Evolutionary conservation across 768 basidiomycete genomes (phyloP).

Genomic region (Leccinum olivaceopallidum): DNA sequence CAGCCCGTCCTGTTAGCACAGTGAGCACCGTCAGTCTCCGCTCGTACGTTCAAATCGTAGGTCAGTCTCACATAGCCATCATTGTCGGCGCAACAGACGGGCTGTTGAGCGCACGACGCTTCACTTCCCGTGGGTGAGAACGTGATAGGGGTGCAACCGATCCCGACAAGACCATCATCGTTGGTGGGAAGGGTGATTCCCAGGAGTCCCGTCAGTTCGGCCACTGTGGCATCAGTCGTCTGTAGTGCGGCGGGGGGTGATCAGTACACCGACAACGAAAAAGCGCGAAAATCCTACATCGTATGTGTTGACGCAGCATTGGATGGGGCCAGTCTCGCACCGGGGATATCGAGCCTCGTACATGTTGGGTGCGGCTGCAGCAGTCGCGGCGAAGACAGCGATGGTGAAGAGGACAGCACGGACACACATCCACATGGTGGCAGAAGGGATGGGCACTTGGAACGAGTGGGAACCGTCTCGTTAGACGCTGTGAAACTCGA

Average conservation of each 20-base stretch:
- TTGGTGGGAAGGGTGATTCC: not conserved
- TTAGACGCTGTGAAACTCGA: not conserved
- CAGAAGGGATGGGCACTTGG: not conserved
- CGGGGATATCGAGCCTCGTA: constrained; percentile 3
- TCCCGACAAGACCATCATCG: constrained; percentile 3
- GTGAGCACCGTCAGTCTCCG: not conserved
- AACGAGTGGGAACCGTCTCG: not conserved
- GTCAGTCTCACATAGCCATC: constrained; percentile 11
- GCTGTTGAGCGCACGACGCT: constrained; percentile 8
- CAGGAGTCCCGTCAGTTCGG: not conserved
- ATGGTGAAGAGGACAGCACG: constrained; percentile 10
- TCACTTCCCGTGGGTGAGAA: not conserved
- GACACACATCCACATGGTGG: constrained; percentile 5
- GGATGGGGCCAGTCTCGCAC: constrained; percentile 14
- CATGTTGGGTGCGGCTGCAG: constrained; percentile 7
- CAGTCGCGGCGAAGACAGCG: constrained; percentile 12
- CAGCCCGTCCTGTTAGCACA: constrained; percentile 5
- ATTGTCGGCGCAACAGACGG: constrained; percentile 19
- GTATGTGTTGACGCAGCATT: constrained; percentile 13
- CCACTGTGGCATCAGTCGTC: not conserved
- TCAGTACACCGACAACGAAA: not conserved
- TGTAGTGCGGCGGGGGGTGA: not conserved
- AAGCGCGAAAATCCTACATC: not conserved
- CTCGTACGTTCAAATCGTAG: not conserved
- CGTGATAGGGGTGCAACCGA: constrained; percentile 6